Evolutionary conservation across 805 yeast species (phyloP).

Genomic region (Candida oleophila): DNA sequence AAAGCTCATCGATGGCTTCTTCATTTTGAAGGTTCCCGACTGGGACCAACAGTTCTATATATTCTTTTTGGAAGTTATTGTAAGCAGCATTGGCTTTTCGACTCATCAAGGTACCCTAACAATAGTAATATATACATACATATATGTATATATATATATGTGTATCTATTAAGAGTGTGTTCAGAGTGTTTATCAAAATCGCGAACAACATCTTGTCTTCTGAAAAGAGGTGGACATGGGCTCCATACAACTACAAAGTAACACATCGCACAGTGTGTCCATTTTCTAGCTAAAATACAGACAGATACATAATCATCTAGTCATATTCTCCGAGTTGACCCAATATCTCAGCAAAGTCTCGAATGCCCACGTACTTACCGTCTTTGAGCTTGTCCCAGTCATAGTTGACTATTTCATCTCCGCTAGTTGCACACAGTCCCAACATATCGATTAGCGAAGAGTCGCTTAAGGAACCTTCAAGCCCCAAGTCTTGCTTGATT

Average conservation of each 20-base stretch:
- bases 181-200: neutral
- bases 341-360: conserved; percentile 42
- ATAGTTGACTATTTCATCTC: conserved; percentile 29
- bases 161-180: no score
- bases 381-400: conserved; percentile 21
- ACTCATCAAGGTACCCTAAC: neutral
- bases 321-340: conserved; percentile 41
- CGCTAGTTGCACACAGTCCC: conserved; percentile 26
- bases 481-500: conserved; percentile 26
- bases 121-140: no score
- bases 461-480: conserved; percentile 32
- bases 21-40: neutral
- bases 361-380: conserved; percentile 30
- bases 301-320: no score
- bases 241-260: no score
- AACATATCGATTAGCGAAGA: conserved; percentile 41
- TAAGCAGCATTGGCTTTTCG: neutral
- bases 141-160: no score
- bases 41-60: neutral
- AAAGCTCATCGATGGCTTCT: neutral
- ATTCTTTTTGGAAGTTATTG: neutral
- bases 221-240: no score
- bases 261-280: neutral
- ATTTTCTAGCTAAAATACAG: no score
- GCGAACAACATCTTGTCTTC: no score